A percentile compares a stretch with the other conserved stretches of the same genome.
These are phyloP conservation scores for Xylaria sp. DNA, from an alignment of 2,329 filamentous ascomycete species.

Conservation along the genomic window DNA sequence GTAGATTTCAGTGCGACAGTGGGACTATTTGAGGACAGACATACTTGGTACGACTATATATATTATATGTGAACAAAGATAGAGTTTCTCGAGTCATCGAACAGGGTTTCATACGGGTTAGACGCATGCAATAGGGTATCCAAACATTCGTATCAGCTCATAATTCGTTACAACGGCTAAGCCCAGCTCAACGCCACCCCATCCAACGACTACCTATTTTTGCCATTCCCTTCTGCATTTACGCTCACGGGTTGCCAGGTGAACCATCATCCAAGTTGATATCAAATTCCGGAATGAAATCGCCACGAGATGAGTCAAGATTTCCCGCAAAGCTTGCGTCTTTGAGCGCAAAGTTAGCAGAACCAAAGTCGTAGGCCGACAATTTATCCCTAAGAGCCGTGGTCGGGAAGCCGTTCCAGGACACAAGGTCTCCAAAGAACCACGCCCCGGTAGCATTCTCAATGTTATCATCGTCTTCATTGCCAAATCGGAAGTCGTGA, in stretches of 20 bases:
- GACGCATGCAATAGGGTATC: constrained; percentile 8
- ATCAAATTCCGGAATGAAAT: constrained; percentile 71
- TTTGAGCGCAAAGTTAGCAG: constrained; percentile 45
- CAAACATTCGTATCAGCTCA: not conserved
- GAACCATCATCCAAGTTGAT: constrained; percentile 56
- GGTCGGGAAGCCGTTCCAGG: constrained; percentile 47
- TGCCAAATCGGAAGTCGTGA: constrained; percentile 49
- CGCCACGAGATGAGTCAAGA: constrained; percentile 42
- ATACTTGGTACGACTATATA: constrained; percentile 48
- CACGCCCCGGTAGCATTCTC: constrained; percentile 48
- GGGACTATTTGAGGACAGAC: constrained; percentile 73
- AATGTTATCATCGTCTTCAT: constrained; percentile 46
- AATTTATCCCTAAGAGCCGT: constrained; percentile 45
- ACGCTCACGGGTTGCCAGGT: constrained; percentile 42
- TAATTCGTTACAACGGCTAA: not conserved
- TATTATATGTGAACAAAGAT: not conserved
- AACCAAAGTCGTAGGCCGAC: constrained; percentile 45
- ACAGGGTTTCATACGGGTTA: not conserved
- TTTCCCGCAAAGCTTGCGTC: constrained; percentile 43
- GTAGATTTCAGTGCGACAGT: constrained; percentile 66
- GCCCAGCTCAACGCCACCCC: not conserved
- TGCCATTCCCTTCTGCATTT: not conserved
- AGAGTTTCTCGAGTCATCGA: not conserved
- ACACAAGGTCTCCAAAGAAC: constrained; percentile 48
- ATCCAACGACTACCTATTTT: not conserved